Evolutionary conservation across 192 early-diverging fungal species (phyloP).

Genomic region (Podila epicladia): DNA sequence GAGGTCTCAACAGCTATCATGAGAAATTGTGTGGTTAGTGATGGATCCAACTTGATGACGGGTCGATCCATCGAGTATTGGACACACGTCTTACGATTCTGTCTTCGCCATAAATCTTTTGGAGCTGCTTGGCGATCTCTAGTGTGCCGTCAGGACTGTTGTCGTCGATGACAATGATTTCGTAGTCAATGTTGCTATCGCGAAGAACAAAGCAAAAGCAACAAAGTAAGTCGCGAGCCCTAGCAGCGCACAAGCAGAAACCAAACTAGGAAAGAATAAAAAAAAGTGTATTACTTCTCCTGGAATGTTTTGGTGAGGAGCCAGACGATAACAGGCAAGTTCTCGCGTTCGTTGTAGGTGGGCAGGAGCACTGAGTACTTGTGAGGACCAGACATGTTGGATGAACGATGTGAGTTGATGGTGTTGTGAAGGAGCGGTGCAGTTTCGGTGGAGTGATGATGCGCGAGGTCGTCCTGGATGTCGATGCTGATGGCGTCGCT

Average conservation of each 20-base stretch:
- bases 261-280: background rate
- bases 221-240: background rate
- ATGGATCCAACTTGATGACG: background rate
- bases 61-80: background rate
- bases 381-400: constrained; percentile 49
- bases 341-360: constrained; percentile 98
- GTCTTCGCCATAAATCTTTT: constrained; percentile 85
- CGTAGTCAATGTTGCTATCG: constrained; percentile 85
- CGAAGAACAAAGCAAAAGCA: background rate
- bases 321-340: constrained; percentile 96
- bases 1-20: constrained; percentile 83
- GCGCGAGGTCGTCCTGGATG: constrained; percentile 31
- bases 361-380: constrained; percentile 97
- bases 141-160: constrained; percentile 95
- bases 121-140: constrained; percentile 91
- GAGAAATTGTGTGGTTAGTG: background rate
- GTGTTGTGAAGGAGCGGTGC: background rate
- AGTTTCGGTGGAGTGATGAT: constrained; percentile 6
- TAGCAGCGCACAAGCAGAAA: background rate
- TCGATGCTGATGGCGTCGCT: constrained; percentile 51
- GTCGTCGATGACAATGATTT: constrained; percentile 98
- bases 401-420: constrained; percentile 8
- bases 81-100: constrained; percentile 73
- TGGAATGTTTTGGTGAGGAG: constrained; percentile 88
- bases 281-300: constrained; percentile 63